Evolutionary conservation across 2,329 filamentous ascomycete genomes (phyloP), one percentile per base, ranked within the genome.

Genomic region (Atkinsonella texensis): DNA sequence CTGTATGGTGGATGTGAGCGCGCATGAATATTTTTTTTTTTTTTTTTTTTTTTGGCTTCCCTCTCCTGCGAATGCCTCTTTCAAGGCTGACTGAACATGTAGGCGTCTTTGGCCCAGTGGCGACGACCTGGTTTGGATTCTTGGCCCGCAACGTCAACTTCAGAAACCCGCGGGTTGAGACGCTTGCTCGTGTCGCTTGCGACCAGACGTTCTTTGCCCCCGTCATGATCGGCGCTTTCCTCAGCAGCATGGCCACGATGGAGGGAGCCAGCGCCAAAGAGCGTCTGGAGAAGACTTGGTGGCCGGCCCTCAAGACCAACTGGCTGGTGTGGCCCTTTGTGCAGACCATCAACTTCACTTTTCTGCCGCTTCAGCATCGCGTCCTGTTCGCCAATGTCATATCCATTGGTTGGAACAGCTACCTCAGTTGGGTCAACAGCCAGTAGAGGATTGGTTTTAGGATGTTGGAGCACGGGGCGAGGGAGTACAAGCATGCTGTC

Each of bases 291-390:
- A 81, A 77, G 61, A 85, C 79, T 54, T 96, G 89, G 70, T 68
- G 70, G 58, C 75, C 79, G 12, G 86, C 87, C 33, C 78, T 95
- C 62, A 77, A 77, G 66, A 84, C 87, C 65, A 96, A 95, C 72
- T 89, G 88, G 76, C 79, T 88, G 72, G 69, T 96, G 52, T 96
- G 90, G 90, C 90, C 90, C 3, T 74, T 75, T 56, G 88, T 94
- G 52, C 90, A 96, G 72, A 74, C 84, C 50, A 75, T 84, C 63
- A 96, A 96, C 74, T 96, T 96, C 72, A 85, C 85, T 62, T 78
- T 93, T 57, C 79, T 95, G 56, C 90, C 90, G 47, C 73, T 94
- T 56, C 80, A 94, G 64, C 83, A 91, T 69, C 79, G 89, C 53
- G 80, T 96, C 42, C 71, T 95, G 60, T 84, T 95, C 55, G 90